Conservation (phyloP, 768 basidiomycete species). For the Imleria badia region DNA sequence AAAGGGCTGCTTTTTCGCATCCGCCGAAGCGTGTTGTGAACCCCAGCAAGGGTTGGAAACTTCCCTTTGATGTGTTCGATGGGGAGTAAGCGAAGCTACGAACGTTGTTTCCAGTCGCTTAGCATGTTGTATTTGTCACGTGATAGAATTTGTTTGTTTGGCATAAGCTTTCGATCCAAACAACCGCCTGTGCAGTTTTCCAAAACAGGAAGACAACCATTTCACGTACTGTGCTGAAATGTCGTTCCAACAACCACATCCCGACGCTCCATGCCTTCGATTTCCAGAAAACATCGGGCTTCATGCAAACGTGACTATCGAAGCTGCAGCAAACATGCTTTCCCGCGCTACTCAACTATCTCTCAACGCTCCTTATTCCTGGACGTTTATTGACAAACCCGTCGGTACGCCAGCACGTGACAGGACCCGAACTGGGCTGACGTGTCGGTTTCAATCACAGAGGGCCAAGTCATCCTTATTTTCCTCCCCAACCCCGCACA, state of each 20-base stretch:
- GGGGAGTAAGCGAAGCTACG: slow-evolving; percentile 28
- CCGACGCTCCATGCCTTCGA: slow-evolving; percentile 65
- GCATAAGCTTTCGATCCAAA: slow-evolving; percentile 30
- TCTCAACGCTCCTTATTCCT: slow-evolving; percentile 59
- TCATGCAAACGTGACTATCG: slow-evolving; percentile 55
- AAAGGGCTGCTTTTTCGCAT: slow-evolving; percentile 44
- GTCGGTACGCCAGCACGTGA: slow-evolving; percentile 44
- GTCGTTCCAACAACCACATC: slow-evolving; percentile 47
- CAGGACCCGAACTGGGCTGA: background rate
- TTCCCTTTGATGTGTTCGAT: slow-evolving; percentile 63
- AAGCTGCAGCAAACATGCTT: slow-evolving; percentile 60
- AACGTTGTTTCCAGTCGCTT: background rate
- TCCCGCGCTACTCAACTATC: slow-evolving; percentile 57
- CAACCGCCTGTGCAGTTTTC: slow-evolving; percentile 16
- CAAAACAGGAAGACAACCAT: slow-evolving; percentile 16
- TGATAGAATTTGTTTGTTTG: slow-evolving; percentile 23
- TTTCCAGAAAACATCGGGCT: slow-evolving; percentile 65
- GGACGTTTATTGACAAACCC: slow-evolving; percentile 80
- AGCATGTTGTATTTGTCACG: background rate
- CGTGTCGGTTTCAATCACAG: slow-evolving; percentile 32
- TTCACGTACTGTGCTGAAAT: slow-evolving; percentile 6
- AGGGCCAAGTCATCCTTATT: slow-evolving; percentile 66
- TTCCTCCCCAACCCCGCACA: slow-evolving; percentile 57
- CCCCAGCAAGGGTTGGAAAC: slow-evolving; percentile 59
- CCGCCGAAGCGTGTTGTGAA: slow-evolving; percentile 54